These are phyloP conservation scores for Hypoxylon sp. DNA, from an alignment of 2,329 filamentous ascomycete species.

Conservation along the genomic window DNA sequence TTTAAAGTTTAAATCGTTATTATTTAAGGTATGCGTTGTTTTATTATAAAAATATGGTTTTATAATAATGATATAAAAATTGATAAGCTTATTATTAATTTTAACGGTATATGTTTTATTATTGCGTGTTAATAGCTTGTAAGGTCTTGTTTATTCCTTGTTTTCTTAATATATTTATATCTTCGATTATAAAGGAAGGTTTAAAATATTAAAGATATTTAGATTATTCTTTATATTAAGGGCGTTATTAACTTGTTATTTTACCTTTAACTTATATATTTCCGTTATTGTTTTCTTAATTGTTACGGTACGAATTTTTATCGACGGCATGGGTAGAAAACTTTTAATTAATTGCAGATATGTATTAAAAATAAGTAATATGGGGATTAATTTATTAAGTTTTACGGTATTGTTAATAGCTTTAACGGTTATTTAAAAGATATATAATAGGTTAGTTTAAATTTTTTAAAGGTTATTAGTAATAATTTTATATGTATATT, in stretches of 20 bases:
- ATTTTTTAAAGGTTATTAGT: too few species aligned
- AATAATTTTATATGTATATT: too few species aligned
- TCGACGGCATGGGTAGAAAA: background rate
- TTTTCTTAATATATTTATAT: background rate
- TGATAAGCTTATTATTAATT: background rate
- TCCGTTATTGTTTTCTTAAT: background rate
- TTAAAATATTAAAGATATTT: too few species aligned
- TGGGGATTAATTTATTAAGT: constrained; percentile 10
- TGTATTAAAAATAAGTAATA: too few species aligned
- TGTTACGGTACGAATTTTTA: background rate
- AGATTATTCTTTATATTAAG: too few species aligned
- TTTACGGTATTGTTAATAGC: constrained; percentile 11
- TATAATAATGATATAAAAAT: background rate
- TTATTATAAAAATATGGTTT: background rate
- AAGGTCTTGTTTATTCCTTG: background rate
- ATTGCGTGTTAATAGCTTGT: background rate
- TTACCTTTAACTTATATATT: too few species aligned
- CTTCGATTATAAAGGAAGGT: too few species aligned
- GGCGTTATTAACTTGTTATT: too few species aligned
- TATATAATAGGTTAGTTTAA: background rate
- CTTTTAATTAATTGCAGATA: too few species aligned
- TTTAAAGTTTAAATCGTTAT: background rate
- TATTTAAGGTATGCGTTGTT: background rate
- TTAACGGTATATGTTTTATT: background rate
- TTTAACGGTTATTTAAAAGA: constrained; percentile 17